phyloP scores from a whole-genome alignment of 768 basidiomycete species.

The Paxillus involutus region DNA sequence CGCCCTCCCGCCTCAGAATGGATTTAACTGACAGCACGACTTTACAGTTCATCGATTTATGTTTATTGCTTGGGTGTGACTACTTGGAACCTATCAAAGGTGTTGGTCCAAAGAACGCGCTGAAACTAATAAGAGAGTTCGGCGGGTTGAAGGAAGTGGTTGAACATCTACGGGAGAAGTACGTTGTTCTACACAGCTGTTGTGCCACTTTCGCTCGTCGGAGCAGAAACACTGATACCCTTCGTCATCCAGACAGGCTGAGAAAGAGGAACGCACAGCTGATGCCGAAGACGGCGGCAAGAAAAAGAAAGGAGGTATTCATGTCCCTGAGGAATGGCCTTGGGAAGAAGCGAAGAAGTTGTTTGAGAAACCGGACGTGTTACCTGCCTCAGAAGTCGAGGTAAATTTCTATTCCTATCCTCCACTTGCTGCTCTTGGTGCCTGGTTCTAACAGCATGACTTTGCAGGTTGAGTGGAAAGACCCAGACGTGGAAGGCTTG shows the following conservation, averaged over 20 bases:
- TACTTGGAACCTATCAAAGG: slow-evolving; percentile 99
- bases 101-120: slow-evolving; percentile 90
- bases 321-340: slow-evolving; percentile 93
- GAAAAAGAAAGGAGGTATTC: slow-evolving; percentile 69
- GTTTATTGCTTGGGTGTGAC: slow-evolving; percentile 95
- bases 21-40: neutral
- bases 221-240: neutral
- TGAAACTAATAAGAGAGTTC: slow-evolving; percentile 88
- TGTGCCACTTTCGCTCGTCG: neutral
- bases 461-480: slow-evolving; percentile 86
- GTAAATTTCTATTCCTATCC: slow-evolving; percentile 39
- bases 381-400: slow-evolving; percentile 82
- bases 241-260: slow-evolving; percentile 25
- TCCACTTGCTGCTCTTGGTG: neutral
- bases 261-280: slow-evolving; percentile 45
- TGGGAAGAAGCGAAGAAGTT: slow-evolving; percentile 94
- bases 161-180: slow-evolving; percentile 79
- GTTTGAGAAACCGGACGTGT: slow-evolving; percentile 88
- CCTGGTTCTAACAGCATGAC: neutral
- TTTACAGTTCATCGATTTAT: slow-evolving; percentile 89
- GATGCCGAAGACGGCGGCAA: slow-evolving; percentile 39
- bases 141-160: slow-evolving; percentile 71
- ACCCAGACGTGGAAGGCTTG: slow-evolving; percentile 89
- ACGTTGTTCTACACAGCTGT: slow-evolving; percentile 13
- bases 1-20: neutral